Evolutionary conservation across 108 stramenopile species (phyloP).

Genomic region (Craspedostauros australis): DNA sequence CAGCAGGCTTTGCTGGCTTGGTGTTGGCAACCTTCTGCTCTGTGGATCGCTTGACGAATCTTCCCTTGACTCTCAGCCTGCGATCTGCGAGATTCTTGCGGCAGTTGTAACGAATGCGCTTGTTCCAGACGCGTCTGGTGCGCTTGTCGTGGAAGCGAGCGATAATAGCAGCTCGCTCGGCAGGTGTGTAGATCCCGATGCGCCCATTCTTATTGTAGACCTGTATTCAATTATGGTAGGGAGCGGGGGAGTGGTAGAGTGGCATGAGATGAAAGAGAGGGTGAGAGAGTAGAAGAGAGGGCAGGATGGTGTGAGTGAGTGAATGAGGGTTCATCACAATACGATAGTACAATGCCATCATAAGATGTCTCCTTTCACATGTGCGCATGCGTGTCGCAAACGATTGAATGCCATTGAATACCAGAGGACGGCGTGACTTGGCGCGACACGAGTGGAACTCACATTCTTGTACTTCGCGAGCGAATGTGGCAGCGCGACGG

Average conservation of each 20-base stretch:
- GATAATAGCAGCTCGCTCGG: conserved; percentile 91
- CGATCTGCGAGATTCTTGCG: conserved; percentile 95
- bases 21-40: conserved; percentile 31
- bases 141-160: conserved; percentile 84
- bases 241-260: not conserved
- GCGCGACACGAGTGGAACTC: too few species aligned
- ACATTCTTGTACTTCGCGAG: conserved; percentile 84
- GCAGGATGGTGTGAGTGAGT: not conserved
- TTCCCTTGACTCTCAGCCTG: conserved; percentile 91
- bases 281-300: not conserved
- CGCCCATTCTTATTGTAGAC: conserved; percentile 94
- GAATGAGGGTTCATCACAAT: not conserved
- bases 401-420: not conserved
- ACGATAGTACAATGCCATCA: too few species aligned
- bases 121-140: conserved; percentile 90
- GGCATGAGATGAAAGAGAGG: not conserved
- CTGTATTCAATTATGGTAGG: conserved; percentile 15
- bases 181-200: conserved; percentile 94
- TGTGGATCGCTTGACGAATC: conserved; percentile 89
- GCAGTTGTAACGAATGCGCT: conserved; percentile 96
- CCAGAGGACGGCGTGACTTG: too few species aligned
- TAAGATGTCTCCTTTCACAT: too few species aligned
- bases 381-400: too few species aligned
- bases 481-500: conserved; percentile 69
- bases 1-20: not conserved